A percentile compares a stretch with the other conserved stretches of the same genome.
phyloP scores from a whole-genome alignment of 495 filamentous ascomycete genomes.

The Clohesyomyces aquaticus region DNA sequence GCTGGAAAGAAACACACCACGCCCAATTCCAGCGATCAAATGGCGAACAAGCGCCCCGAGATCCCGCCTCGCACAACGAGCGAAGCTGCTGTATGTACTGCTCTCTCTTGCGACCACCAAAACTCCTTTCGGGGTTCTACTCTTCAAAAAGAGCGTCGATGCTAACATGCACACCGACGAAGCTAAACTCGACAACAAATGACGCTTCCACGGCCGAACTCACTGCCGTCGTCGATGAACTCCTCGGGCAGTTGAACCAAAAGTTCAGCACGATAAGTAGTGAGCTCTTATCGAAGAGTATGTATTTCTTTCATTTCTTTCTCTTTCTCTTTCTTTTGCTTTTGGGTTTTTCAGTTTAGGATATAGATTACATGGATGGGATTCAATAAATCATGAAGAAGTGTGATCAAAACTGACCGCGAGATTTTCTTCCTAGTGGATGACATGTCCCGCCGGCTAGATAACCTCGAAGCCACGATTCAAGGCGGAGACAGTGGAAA shows the following conservation, averaged over 20 bases:
- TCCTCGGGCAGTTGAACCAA: conserved; percentile 77
- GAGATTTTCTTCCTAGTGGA: conserved; percentile 89
- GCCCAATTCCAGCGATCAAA: neutral
- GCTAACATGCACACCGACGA: conserved; percentile 4
- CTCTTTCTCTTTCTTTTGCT: neutral
- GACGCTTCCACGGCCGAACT: conserved; percentile 60
- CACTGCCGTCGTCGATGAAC: conserved; percentile 77
- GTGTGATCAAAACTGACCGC: too few species aligned
- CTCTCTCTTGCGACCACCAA: neutral
- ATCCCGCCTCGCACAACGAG: conserved; percentile 15
- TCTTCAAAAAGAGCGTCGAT: neutral
- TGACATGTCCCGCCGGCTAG: conserved; percentile 88
- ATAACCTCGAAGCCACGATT: conserved; percentile 80
- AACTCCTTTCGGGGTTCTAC: too few species aligned
- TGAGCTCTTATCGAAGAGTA: conserved; percentile 89
- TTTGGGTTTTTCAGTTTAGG: conserved; percentile 1
- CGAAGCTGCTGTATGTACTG: conserved; percentile 2
- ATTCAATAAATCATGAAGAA: too few species aligned
- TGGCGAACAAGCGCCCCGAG: conserved; percentile 2
- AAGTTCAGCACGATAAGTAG: conserved; percentile 81
- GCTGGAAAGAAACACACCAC: neutral
- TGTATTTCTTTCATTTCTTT: conserved; percentile 40
- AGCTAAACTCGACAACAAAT: conserved; percentile 9
- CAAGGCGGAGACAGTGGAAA: conserved; percentile 56
- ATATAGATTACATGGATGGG: too few species aligned